phyloP scores from a whole-genome alignment of 805 yeast species.

The Hanseniaspora lachancei region DNA sequence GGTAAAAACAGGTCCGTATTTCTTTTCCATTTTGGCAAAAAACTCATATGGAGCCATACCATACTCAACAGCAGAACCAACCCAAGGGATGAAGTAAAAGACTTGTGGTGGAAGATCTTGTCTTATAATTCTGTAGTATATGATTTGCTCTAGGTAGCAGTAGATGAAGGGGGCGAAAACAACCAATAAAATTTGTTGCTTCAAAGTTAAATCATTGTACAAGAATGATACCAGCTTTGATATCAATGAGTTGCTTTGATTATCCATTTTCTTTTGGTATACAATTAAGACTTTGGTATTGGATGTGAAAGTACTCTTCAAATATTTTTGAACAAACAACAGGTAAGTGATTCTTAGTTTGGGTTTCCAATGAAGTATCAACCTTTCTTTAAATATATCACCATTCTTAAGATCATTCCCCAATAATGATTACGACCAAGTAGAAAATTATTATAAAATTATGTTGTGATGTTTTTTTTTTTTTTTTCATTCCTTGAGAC shows the following conservation, averaged over 20 bases:
- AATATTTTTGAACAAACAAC: too few species aligned
- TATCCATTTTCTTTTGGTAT: neutral
- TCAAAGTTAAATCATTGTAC: neutral
- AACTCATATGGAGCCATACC: slow-evolving; percentile 92
- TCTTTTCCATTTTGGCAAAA: slow-evolving; percentile 60
- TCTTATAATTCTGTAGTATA: slow-evolving; percentile 44
- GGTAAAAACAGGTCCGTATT: slow-evolving; percentile 88
- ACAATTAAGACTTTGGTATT: too few species aligned
- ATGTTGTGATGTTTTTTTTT: too few species aligned
- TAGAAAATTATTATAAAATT: too few species aligned
- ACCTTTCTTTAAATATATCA: too few species aligned
- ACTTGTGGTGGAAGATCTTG: slow-evolving; percentile 81
- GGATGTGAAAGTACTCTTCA: too few species aligned
- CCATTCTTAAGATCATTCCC: too few species aligned
- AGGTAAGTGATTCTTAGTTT: too few species aligned
- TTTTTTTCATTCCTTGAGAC: too few species aligned
- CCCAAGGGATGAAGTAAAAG: slow-evolving; percentile 88
- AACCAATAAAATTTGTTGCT: slow-evolving; percentile 27
- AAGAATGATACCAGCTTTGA: slow-evolving; percentile 2
- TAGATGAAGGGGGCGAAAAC: slow-evolving; percentile 45
- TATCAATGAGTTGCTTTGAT: neutral
- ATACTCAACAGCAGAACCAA: slow-evolving; percentile 77
- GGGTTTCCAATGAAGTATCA: too few species aligned
- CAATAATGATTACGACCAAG: too few species aligned
- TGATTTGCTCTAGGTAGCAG: slow-evolving; percentile 51